Base-by-base conservation (phyloP, 345 rosid genomes). In the Rubroshorea leprosula region DNA sequence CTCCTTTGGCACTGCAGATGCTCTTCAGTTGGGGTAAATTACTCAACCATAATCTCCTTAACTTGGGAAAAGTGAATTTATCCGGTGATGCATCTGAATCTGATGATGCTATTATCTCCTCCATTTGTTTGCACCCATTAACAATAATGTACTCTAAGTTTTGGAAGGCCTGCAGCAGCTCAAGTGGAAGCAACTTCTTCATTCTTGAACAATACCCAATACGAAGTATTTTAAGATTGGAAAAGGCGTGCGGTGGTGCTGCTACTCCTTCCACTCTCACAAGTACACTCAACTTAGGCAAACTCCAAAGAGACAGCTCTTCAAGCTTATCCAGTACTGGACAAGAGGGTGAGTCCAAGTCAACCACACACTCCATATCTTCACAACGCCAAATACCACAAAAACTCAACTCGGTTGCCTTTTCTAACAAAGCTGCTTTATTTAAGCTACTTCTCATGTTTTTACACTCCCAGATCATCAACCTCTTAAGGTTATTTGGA, bases 101-200 rank as follows among this genome's bases (percentile, higher is more conserved):
- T n/a, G n/a, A n/a, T 51, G 44, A 13, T 54, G 44, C 62, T 18
- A 58, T 26, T 46, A 58, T 46, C 45, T 26, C 21, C 62, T 58
- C 41, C 43, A 58, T 17, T 3, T 46, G 18, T 25, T 12, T 22
- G 29, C 53, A 26, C 2, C 16, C 17, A 4, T 1, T 25, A 58
- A 46, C 18, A 23, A 23, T 21, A 2, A 58, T 27, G 5, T 46
- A 1, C 52, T 58, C 62, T 23, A 58, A 45, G 52, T 25, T 19
- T 19, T 46, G 62, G 23, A 58, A 13, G 24, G 39, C 52, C 4
- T 6, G 52, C 25, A 18, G 4, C 8, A 11, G n/a, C 44, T 55
- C 25, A 38, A 55, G 6, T 58, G 62, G 0, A 25, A 58, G 44
- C 43, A 58, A 17, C 0, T 46, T 46, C 24, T 25, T 58, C 23